Evolutionary conservation across 768 basidiomycete species (phyloP).

Genomic region (Lanmaoa rubissima): DNA sequence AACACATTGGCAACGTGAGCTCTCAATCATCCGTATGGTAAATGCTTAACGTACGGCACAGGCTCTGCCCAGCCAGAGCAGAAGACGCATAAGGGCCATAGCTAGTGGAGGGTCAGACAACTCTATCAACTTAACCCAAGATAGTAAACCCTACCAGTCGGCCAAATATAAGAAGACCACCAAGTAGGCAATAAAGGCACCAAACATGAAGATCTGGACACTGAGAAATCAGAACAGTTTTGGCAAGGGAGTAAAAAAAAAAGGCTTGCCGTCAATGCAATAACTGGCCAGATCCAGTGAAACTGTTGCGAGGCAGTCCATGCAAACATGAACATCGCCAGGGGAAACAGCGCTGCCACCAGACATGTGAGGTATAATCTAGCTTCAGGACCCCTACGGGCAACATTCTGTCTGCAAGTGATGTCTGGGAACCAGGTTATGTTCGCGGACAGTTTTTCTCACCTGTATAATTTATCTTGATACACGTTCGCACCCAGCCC

Average conservation of each 20-base stretch:
- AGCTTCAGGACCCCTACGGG: slow-evolving; percentile 48
- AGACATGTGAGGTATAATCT: slow-evolving; percentile 55
- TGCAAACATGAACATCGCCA: slow-evolving; percentile 66
- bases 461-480: slow-evolving; percentile 50
- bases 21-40: neutral
- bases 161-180: slow-evolving; percentile 58
- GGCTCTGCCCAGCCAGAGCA: slow-evolving; percentile 62
- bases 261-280: slow-evolving; percentile 13
- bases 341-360: slow-evolving; percentile 51
- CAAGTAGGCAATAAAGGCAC: slow-evolving; percentile 51
- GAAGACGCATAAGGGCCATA: slow-evolving; percentile 63
- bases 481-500: slow-evolving; percentile 44
- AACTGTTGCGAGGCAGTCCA: slow-evolving; percentile 56
- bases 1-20: neutral
- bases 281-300: slow-evolving; percentile 53
- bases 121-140: neutral
- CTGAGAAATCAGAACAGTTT: neutral
- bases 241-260: neutral
- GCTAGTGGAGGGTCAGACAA: slow-evolving; percentile 22
- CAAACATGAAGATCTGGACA: slow-evolving; percentile 47
- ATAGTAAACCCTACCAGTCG: slow-evolving; percentile 45
- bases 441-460: slow-evolving; percentile 1
- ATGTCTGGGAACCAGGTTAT: slow-evolving; percentile 17
- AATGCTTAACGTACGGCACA: slow-evolving; percentile 42
- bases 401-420: slow-evolving; percentile 28